These are phyloP conservation scores for Cryoendolithus antarcticus DNA, from an alignment of 2,329 filamentous ascomycete genomes.

Conservation along the genomic window DNA sequence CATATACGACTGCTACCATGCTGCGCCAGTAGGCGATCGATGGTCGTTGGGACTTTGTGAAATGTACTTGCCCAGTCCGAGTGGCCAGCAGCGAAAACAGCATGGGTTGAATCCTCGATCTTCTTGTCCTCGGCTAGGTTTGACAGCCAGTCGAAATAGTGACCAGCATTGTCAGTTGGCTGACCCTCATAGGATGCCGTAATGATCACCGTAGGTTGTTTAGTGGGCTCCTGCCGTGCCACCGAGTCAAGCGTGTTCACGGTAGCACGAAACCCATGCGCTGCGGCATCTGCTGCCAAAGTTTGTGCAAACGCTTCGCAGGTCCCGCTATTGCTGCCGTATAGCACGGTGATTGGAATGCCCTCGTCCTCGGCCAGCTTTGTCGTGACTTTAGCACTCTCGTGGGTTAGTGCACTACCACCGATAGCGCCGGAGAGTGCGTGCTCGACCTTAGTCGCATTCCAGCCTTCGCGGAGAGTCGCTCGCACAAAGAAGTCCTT, in stretches of 20 bases:
- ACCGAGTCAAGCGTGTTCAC: constrained; percentile 50
- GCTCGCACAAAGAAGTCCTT: constrained; percentile 52
- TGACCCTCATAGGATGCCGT: constrained; percentile 64
- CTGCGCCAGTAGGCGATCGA: constrained; percentile 43
- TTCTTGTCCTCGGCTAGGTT: constrained; percentile 35
- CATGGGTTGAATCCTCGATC: constrained; percentile 47
- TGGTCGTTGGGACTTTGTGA: constrained; percentile 52
- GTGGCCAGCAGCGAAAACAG: constrained; percentile 59
- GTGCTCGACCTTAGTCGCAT: constrained; percentile 30
- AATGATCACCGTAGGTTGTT: constrained; percentile 53
- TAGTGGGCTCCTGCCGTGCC: constrained; percentile 46
- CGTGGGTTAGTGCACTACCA: constrained; percentile 1
- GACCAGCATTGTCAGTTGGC: constrained; percentile 57
- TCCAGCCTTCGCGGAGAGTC: constrained; percentile 39
- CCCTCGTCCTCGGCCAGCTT: constrained; percentile 5
- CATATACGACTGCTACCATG: constrained; percentile 39
- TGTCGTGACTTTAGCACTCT: neutral
- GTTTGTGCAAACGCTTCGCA: constrained; percentile 58
- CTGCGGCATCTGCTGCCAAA: constrained; percentile 46
- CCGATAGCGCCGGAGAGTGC: constrained; percentile 15
- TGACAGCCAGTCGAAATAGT: constrained; percentile 57
- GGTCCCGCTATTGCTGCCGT: constrained; percentile 63
- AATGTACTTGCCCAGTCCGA: constrained; percentile 48
- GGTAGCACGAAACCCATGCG: constrained; percentile 47
- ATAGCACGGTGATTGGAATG: constrained; percentile 52